phyloP scores from a whole-genome alignment of 1,284 basidiomycete species.

The Taiwanofungus camphoratus region DNA sequence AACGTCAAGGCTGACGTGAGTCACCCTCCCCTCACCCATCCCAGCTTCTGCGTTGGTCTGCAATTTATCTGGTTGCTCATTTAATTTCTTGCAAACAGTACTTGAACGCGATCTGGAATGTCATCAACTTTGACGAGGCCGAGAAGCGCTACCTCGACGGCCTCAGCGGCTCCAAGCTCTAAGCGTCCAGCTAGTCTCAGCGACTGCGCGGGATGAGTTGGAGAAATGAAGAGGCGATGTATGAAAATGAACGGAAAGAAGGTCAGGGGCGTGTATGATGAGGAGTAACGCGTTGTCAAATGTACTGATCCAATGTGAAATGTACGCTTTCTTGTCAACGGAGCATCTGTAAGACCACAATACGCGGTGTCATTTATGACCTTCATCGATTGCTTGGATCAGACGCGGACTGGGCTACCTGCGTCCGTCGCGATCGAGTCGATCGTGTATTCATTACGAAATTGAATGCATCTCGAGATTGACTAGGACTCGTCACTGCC shows the following conservation, averaged over 20 bases:
- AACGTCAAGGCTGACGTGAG: slow-evolving; percentile 69
- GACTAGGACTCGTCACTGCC: too few relatives aligned
- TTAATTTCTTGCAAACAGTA: slow-evolving; percentile 39
- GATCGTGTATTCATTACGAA: neutral
- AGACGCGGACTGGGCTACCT: neutral
- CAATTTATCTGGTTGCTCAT: neutral
- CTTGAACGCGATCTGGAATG: slow-evolving; percentile 76
- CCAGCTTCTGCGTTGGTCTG: slow-evolving; percentile 1
- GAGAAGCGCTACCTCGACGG: slow-evolving; percentile 61
- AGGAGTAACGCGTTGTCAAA: too few relatives aligned
- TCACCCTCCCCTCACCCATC: slow-evolving; percentile 14
- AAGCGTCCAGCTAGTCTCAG: too few relatives aligned
- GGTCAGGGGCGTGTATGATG: neutral
- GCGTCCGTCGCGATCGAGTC: neutral
- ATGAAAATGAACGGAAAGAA: neutral
- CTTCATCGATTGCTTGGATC: neutral
- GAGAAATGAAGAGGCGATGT: neutral
- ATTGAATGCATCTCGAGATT: too few relatives aligned
- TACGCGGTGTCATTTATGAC: neutral
- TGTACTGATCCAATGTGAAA: too few relatives aligned
- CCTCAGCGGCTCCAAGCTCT: slow-evolving; percentile 9
- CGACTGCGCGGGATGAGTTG: neutral
- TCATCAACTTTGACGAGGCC: slow-evolving; percentile 80
- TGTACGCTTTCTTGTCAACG: neutral
- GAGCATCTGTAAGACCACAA: neutral